Evolutionary conservation across 1,284 basidiomycete genomes (phyloP).

Genomic region (Anthracocystis panici-leucophaei): DNA sequence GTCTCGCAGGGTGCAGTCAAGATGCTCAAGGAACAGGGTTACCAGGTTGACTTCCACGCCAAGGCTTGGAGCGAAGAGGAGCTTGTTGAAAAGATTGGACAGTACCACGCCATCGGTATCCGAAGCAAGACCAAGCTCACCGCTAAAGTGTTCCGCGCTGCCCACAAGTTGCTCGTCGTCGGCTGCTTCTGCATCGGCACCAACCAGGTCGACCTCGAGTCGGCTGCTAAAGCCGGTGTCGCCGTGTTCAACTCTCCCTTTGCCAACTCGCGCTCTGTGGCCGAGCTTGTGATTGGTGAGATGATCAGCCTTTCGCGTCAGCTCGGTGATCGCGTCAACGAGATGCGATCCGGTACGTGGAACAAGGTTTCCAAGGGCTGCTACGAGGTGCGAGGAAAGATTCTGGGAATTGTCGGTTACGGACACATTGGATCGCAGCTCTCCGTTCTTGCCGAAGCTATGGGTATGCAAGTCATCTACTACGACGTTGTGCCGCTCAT

Average conservation of each 20-base stretch:
- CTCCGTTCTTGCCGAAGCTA: constrained; percentile 94
- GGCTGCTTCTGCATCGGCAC: constrained; percentile 99
- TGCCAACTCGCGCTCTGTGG: constrained; percentile 98
- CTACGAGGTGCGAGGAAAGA: constrained; percentile 98
- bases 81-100: constrained; percentile 85
- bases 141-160: constrained; percentile 79
- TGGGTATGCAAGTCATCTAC: constrained; percentile 96
- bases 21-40: constrained; percentile 85
- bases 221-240: constrained; percentile 88
- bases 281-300: constrained; percentile 96
- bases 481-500: constrained; percentile 96
- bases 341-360: constrained; percentile 92
- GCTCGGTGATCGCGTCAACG: constrained; percentile 86
- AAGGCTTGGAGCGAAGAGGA: constrained; percentile 92
- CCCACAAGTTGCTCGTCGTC: constrained; percentile 82
- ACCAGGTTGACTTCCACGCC: constrained; percentile 89
- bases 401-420: constrained; percentile 96
- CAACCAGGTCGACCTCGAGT: constrained; percentile 93
- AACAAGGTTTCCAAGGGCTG: constrained; percentile 99
- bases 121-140: constrained; percentile 98
- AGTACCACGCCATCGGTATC: constrained; percentile 95
- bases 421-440: constrained; percentile 98
- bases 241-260: constrained; percentile 99
- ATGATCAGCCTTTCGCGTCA: constrained; percentile 94
- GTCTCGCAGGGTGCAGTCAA: constrained; percentile 91